phyloP scores from a whole-genome alignment of 2,329 filamentous ascomycete genomes.

The Pseudogymnoascus sp. region DNA sequence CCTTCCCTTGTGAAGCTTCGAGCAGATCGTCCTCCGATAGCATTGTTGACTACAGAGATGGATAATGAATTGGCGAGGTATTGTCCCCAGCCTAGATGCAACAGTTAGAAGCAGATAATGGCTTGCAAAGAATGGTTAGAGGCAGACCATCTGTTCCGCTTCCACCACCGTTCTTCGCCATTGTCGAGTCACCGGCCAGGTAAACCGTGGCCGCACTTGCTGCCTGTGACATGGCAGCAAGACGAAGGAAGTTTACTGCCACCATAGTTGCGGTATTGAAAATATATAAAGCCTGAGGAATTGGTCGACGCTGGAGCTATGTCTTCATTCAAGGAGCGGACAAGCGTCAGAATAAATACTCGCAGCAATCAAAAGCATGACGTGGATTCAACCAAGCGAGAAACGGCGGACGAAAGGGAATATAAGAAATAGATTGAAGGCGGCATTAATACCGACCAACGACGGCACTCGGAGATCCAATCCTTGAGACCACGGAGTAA shows the following conservation, averaged over 20 bases:
- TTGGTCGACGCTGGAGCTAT: background rate
- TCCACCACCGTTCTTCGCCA: constrained; percentile 17
- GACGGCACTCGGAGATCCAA: background rate
- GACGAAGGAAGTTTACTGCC: background rate
- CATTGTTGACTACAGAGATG: constrained; percentile 42
- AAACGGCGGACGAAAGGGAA: background rate
- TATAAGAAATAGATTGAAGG: constrained; percentile 4
- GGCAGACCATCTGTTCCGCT: constrained; percentile 14
- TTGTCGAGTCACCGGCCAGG: constrained; percentile 18
- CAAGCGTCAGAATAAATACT: background rate
- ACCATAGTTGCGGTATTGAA: background rate
- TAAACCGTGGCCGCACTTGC: constrained; percentile 11
- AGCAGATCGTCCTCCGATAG: constrained; percentile 57
- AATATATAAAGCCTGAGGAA: background rate
- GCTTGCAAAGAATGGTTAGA: too few species aligned
- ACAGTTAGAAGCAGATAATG: background rate
- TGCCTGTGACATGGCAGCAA: constrained; percentile 8
- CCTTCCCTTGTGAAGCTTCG: constrained; percentile 60
- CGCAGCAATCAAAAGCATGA: background rate
- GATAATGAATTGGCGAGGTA: constrained; percentile 15
- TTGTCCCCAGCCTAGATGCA: constrained; percentile 20
- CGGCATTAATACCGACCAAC: constrained; percentile 2
- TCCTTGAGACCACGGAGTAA: background rate
- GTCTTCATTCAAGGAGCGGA: background rate
- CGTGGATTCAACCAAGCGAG: background rate